A percentile compares a stretch with the other conserved stretches of the same genome.
Evolutionary conservation across 2,329 filamentous ascomycete species (phyloP).

Genomic region (Aspergillus carbonarius): DNA sequence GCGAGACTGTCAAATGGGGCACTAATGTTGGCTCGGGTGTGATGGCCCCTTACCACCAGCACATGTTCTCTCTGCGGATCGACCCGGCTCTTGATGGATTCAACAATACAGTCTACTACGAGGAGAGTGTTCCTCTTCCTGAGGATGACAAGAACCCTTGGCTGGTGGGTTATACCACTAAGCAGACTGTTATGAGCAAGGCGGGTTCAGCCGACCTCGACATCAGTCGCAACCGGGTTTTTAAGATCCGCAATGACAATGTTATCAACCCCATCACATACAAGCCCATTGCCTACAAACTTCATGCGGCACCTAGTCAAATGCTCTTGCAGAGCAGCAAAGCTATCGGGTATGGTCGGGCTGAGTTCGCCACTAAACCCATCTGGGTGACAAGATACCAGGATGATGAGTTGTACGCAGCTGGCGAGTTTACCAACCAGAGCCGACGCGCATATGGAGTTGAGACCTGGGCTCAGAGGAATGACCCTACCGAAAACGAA

Average conservation of each 20-base stretch:
- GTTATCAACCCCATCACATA: slow-evolving; percentile 56
- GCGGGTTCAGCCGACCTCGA: slow-evolving; percentile 52
- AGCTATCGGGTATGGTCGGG: slow-evolving; percentile 50
- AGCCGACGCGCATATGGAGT: slow-evolving; percentile 55
- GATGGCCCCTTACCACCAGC: slow-evolving; percentile 70
- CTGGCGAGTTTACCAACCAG: slow-evolving; percentile 59
- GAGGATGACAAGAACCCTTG: slow-evolving; percentile 53
- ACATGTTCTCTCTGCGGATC: slow-evolving; percentile 69
- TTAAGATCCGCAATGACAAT: slow-evolving; percentile 58
- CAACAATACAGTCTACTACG: slow-evolving; percentile 56
- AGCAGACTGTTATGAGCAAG: slow-evolving; percentile 48
- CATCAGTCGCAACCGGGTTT: slow-evolving; percentile 51
- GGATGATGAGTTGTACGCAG: slow-evolving; percentile 54
- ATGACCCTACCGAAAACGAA: slow-evolving; percentile 50
- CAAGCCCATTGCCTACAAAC: slow-evolving; percentile 57
- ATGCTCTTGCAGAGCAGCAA: slow-evolving; percentile 54
- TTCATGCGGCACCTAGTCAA: slow-evolving; percentile 58
- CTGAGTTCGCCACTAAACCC: slow-evolving; percentile 56
- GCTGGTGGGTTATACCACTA: slow-evolving; percentile 51
- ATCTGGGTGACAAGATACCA: slow-evolving; percentile 57
- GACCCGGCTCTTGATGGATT: slow-evolving; percentile 63
- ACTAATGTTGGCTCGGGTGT: slow-evolving; percentile 69
- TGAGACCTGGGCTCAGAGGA: slow-evolving; percentile 51
- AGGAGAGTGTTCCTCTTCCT: slow-evolving; percentile 62
- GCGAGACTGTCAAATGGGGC: slow-evolving; percentile 63